Conservation (phyloP, 106 monocot species). For the Platanthera guangdongensis region DNA sequence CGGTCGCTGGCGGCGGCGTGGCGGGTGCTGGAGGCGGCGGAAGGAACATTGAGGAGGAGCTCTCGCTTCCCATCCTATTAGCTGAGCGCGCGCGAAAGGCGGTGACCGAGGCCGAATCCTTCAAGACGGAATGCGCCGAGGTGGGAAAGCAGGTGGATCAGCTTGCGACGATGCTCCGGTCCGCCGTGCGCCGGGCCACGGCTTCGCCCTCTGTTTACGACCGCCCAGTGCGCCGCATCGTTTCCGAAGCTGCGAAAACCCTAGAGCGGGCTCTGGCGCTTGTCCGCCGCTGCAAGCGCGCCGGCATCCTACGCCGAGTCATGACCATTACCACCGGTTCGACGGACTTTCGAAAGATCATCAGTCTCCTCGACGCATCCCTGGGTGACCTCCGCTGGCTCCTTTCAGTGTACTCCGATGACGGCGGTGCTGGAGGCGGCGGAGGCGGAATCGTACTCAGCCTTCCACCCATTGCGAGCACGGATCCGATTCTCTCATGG, state of each 20-base stretch:
- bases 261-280: conserved; percentile 64
- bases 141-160: conserved; percentile 22
- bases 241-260: conserved; percentile 66
- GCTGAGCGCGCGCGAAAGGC: conserved; percentile 43
- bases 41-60: conserved; percentile 25
- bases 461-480: conserved; percentile 89
- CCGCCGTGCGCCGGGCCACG: conserved; percentile 24
- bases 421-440: conserved; percentile 28
- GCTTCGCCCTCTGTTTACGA: conserved; percentile 30
- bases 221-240: conserved; percentile 81
- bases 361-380: conserved; percentile 63
- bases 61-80: conserved; percentile 29
- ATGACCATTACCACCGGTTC: conserved; percentile 68
- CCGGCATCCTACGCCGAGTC: conserved; percentile 48
- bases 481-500: conserved; percentile 92
- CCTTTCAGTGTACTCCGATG: conserved; percentile 61
- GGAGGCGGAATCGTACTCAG: conserved; percentile 48
- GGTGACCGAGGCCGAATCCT: conserved; percentile 35
- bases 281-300: conserved; percentile 50
- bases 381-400: conserved; percentile 85
- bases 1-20: neutral
- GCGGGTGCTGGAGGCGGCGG: neutral
- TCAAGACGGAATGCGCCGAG: conserved; percentile 41
- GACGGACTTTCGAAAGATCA: conserved; percentile 57
- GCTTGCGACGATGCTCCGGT: conserved; percentile 22